Base-by-base conservation (phyloP, 306 rosid genomes). In the Castanea crenata region DNA sequence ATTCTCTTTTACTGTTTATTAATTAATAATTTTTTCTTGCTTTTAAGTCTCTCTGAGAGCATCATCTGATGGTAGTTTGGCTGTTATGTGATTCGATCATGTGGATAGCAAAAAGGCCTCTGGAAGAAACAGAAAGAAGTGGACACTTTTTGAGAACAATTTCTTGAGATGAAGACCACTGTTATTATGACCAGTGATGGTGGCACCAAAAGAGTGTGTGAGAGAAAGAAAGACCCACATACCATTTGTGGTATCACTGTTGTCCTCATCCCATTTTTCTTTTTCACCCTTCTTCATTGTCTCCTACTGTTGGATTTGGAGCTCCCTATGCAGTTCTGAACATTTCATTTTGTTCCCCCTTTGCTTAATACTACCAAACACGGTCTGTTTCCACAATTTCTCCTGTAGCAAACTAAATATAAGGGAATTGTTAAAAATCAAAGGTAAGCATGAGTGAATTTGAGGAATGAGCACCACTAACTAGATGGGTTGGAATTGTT, bases 271-370 rank as follows among this genome's bases (percentile, higher is more conserved):
- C 76, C 82, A 76, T 74, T 74, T 84, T 84, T 79, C 79, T 57
- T 25, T 76, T 69, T 76, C 79, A 55, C 78, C 74, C 77, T 76
- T 76, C 83, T 75, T 85, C 83, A 58, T 70, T 78, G 77, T 82
- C 65, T 83, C 69, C 73, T 25, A 78, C 84, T 79, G 68, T 88
- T 83, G 63, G 76, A 80, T 83, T 87, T 73, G 76, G 81, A 69
- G 56, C 81, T 71, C 78, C 73, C 77, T 76, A 71, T 78, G 70
- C 82, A 80, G 71, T 27, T 73, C 69, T 58, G 73, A 67, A 41
- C 76, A 86, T 62, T 82, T 84, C 81, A 34, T 54, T 84, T 44
- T 76, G 82, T 83, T 85, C 89, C 81, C 78, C 80, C 82, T 82
- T 83, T 71, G 34, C 81, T 61, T 58, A 19, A 59, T 76, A 64